A percentile compares a stretch with the other conserved stretches of the same genome.
Evolutionary conservation across 2,329 filamentous ascomycete species (phyloP).

Genomic region (Penicillium sp.): DNA sequence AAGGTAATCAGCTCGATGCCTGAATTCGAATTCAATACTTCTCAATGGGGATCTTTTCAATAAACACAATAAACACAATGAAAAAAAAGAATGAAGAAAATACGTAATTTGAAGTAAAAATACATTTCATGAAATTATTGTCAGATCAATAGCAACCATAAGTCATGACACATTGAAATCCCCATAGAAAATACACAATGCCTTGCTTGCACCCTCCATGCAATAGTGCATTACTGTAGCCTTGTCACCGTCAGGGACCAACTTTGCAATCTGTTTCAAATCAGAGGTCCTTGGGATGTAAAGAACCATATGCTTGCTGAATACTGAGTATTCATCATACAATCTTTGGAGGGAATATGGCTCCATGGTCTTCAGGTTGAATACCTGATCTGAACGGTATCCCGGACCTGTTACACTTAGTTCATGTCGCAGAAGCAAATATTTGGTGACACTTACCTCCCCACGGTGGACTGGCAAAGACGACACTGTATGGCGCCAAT

Average conservation of each 20-base stretch:
- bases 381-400: conserved; percentile 66
- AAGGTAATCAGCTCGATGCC: conserved; percentile 22
- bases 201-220: conserved; percentile 83
- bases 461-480: conserved; percentile 74
- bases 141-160: conserved; percentile 1
- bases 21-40: neutral
- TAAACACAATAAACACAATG: neutral
- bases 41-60: neutral
- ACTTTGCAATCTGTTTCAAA: conserved; percentile 69
- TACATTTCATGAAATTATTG: neutral
- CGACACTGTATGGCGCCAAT: conserved; percentile 52
- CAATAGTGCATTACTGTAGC: conserved; percentile 85
- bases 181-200: conserved; percentile 60
- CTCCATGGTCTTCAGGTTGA: conserved; percentile 81
- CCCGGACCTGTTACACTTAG: conserved; percentile 51
- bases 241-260: conserved; percentile 51
- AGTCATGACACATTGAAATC: conserved; percentile 44
- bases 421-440: neutral
- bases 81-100: neutral
- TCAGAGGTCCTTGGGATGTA: conserved; percentile 86
- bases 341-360: conserved; percentile 72
- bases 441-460: conserved; percentile 54
- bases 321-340: conserved; percentile 58
- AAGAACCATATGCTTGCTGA: conserved; percentile 61
- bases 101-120: neutral